Percentiles rank a stretch among this genome's conserved stretches.
These are phyloP conservation scores for Phytophthora meadii DNA, from an alignment of 352 stramenopile species.

Conservation along the genomic window DNA sequence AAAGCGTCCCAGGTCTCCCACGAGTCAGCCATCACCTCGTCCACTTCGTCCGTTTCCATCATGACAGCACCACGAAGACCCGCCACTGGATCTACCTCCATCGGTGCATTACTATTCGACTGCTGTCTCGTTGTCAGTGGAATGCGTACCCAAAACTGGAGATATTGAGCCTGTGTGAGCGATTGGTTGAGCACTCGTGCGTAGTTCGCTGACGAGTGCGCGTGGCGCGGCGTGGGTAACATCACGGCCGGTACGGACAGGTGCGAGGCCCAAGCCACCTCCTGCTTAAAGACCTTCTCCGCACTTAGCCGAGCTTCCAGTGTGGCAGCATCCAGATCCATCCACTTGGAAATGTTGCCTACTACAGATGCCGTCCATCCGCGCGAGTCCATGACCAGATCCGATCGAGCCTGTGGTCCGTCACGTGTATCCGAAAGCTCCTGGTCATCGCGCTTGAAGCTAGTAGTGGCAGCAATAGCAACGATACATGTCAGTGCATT, in stretches of 20 bases:
- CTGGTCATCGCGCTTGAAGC: constrained; percentile 75
- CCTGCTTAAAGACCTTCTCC: constrained; percentile 89
- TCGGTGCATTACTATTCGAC: constrained; percentile 21
- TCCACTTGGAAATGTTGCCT: constrained; percentile 82
- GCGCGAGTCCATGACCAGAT: constrained; percentile 85
- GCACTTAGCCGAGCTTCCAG: constrained; percentile 48
- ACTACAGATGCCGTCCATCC: constrained; percentile 87
- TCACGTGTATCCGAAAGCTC: constrained; percentile 66
- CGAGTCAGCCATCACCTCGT: constrained; percentile 46
- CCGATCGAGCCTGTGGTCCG: constrained; percentile 70
- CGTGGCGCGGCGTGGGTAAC: constrained; percentile 74
- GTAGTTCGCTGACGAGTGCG: constrained; percentile 79
- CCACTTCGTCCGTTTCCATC: constrained; percentile 37
- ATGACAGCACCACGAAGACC: constrained; percentile 27
- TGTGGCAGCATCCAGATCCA: constrained; percentile 68
- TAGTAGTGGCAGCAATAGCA: constrained; percentile 14
- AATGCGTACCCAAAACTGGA: constrained; percentile 91
- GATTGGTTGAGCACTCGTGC: constrained; percentile 85
- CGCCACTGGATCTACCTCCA: constrained; percentile 20
- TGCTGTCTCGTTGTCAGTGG: constrained; percentile 53
- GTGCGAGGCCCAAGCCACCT: constrained; percentile 96
- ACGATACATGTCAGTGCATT: not conserved
- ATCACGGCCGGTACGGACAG: constrained; percentile 96
- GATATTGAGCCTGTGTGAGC: constrained; percentile 75
- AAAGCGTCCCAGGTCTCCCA: constrained; percentile 87